Conservation (phyloP, 495 filamentous ascomycete species). For the Trichoderma gamsii region DNA sequence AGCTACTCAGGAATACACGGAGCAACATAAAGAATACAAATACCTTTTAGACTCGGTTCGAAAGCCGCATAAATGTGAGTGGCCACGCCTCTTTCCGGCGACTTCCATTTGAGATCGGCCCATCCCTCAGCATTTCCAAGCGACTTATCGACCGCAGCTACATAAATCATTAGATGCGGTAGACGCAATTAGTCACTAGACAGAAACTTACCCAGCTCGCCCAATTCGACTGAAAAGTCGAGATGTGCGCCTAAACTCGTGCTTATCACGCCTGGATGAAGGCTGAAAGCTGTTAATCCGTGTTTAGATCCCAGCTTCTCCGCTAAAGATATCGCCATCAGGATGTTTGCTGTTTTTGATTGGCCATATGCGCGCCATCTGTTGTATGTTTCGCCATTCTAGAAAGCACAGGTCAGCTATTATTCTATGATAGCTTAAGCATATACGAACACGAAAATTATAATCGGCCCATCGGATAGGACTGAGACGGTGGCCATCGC, state of each 20-base stretch:
- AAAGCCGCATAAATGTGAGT: conserved; percentile 44
- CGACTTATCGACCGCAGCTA: background rate
- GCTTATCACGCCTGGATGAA: conserved; percentile 42
- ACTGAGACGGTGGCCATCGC: conserved; percentile 40
- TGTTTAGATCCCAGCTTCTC: conserved; percentile 28
- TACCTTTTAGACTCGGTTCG: conserved; percentile 33
- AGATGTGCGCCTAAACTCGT: conserved; percentile 30
- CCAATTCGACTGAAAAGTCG: conserved; percentile 24
- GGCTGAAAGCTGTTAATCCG: conserved; percentile 31
- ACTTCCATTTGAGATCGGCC: conserved; percentile 31
- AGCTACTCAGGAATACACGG: background rate
- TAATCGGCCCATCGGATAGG: conserved; percentile 44
- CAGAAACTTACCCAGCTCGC: conserved; percentile 18
- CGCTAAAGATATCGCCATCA: conserved; percentile 41
- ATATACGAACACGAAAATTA: conserved; percentile 31
- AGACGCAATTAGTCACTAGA: too few relatives aligned
- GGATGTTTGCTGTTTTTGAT: conserved; percentile 49
- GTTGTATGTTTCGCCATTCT: conserved; percentile 44
- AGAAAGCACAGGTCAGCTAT: background rate
- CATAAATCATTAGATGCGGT: conserved; percentile 15
- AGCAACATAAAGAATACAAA: background rate
- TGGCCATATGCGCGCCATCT: conserved; percentile 43
- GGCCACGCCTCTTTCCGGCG: conserved; percentile 33
- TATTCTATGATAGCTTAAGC: background rate
- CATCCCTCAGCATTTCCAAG: conserved; percentile 19